phyloP scores from a whole-genome alignment of 2,329 filamentous ascomycete species.

The Diaporthe australafricana region DNA sequence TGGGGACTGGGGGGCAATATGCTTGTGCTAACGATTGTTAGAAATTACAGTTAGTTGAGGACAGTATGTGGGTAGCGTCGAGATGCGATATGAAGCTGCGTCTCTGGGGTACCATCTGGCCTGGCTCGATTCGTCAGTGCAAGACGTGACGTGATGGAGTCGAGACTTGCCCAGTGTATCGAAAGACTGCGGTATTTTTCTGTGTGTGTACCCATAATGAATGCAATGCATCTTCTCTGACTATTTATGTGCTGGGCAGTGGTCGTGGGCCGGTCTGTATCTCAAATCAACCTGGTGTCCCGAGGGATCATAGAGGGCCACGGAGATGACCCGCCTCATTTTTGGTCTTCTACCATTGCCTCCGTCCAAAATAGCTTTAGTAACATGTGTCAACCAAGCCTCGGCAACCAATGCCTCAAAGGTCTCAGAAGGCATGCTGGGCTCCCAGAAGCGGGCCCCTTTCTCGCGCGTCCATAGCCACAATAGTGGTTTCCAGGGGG shows the following conservation, averaged over 20 bases:
- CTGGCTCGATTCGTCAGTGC: background rate
- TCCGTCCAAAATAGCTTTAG: background rate
- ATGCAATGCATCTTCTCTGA: background rate
- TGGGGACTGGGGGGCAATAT: no score
- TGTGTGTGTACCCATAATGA: background rate
- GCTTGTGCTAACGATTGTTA: background rate
- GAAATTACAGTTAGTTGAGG: background rate
- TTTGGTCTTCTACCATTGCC: background rate
- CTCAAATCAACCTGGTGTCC: constrained; percentile 14
- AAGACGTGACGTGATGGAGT: background rate
- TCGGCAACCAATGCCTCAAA: background rate
- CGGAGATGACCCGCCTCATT: background rate
- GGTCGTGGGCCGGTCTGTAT: background rate
- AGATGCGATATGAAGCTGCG: background rate
- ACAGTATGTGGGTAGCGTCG: background rate
- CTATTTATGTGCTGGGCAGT: background rate
- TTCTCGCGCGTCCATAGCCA: constrained; percentile 15
- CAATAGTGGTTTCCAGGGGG: background rate
- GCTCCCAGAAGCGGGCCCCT: constrained; percentile 1
- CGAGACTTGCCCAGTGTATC: no score
- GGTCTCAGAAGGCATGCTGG: background rate
- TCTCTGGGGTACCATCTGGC: background rate
- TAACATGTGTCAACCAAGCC: constrained; percentile 10
- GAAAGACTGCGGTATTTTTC: background rate
- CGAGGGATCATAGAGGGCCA: background rate